Evolutionary conservation across 331 rosid genomes (phyloP).

Genomic region (Malus hybrid): DNA sequence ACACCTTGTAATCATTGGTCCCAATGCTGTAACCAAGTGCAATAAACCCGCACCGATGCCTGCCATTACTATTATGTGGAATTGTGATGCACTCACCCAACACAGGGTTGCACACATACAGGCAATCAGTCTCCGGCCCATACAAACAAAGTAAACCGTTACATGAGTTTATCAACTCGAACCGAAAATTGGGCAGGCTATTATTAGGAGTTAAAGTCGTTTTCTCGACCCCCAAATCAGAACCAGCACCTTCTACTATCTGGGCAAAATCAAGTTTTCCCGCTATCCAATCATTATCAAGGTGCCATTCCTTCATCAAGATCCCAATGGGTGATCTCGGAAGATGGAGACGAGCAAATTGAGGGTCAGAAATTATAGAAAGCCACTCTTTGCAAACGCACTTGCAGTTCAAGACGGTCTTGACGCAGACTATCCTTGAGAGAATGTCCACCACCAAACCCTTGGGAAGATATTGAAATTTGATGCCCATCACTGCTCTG

Average conservation of each 20-base stretch:
- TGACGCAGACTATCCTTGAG: neutral
- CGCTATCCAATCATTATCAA: no score
- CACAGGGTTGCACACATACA: neutral
- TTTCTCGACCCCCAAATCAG: neutral
- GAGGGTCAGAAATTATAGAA: neutral
- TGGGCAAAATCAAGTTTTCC: neutral
- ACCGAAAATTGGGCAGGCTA: neutral
- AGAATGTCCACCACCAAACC: neutral
- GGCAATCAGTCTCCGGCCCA: neutral
- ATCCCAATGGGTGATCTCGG: neutral
- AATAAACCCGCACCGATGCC: neutral
- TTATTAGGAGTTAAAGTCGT: neutral
- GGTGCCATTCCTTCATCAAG: neutral
- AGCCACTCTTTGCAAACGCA: conserved; percentile 7
- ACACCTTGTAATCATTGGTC: conserved; percentile 1
- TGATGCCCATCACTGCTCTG: no score
- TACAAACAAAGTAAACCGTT: neutral
- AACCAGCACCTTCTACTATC: neutral
- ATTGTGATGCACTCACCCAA: neutral
- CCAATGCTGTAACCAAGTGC: neutral
- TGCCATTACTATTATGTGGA: neutral
- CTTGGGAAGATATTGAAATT: neutral
- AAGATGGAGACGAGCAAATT: neutral
- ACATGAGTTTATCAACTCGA: neutral
- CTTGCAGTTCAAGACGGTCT: neutral